Base-by-base conservation (phyloP, 1,284 basidiomycete species). In the Trichosporon sp. region DNA sequence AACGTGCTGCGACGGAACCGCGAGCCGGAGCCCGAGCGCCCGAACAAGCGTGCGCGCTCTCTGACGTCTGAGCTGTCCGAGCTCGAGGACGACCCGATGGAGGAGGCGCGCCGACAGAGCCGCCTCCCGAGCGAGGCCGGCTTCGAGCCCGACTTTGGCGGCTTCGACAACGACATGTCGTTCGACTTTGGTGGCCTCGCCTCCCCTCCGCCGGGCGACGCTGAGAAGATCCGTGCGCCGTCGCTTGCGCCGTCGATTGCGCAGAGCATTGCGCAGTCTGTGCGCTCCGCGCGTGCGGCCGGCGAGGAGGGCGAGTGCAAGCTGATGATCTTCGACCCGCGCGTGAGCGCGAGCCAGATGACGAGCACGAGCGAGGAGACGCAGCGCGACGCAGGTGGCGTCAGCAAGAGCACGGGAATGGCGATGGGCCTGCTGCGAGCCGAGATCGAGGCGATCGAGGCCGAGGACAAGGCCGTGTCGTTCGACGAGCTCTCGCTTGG, bases 381-480 rank as follows among this genome's bases (percentile, higher is more conserved):
- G 27, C 56, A 60, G 56, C 56, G 56, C 56, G 56, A 60, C 18
- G 25, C 58, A n/a, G 70, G 68, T n/a, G 90, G 92, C 7, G 91
- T 92, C 81, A 93, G 91, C 82, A 91, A 90, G 85, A 95, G 95
- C 77, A 98, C 95, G 0, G 87, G 92, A 58, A 95, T 93, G 82
- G 95, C 95, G 0, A 85, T 97, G 67, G 86, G 87, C n/a, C 85
- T 98, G 70, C 86, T 98, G 70, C 87, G 92, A 66, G 87, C 87
- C 73, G 92, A 95, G 78, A 81, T 97, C 58, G 87, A 89, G 67
- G 77, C 76, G 53, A 77, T 79, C 27, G 77, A 80, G 53, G 75
- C 75, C 23, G 85, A 85, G 56, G 87, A 88, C 51, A 89, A 88
- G 81, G 83, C 85, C 5, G 81, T 93, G 74, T 90, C 88, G 76